Conservation (phyloP, 352 stramenopile species). For the Phytophthora macrochlamydospora region DNA sequence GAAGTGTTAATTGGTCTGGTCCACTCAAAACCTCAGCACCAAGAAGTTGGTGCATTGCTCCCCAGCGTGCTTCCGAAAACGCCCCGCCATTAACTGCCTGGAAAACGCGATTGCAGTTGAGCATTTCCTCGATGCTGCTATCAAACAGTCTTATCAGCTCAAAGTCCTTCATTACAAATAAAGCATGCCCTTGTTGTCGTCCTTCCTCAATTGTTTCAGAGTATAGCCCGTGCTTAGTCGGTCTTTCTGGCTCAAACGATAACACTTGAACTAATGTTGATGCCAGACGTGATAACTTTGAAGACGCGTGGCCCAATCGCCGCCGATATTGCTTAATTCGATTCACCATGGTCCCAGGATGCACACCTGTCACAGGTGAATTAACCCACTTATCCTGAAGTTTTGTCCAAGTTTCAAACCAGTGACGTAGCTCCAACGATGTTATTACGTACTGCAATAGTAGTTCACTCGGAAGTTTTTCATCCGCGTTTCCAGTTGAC, state of each 20-base stretch:
- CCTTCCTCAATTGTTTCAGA: background rate
- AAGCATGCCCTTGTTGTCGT: conserved; percentile 2
- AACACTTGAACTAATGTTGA: conserved; percentile 14
- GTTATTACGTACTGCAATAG: conserved; percentile 60
- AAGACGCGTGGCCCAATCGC: conserved; percentile 45
- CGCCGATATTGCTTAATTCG: conserved; percentile 66
- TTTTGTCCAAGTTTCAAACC: conserved; percentile 55
- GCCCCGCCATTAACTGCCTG: conserved; percentile 46
- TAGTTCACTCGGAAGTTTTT: conserved; percentile 47
- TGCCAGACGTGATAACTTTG: conserved; percentile 31
- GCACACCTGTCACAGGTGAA: conserved; percentile 40
- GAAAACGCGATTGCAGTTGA: conserved; percentile 50
- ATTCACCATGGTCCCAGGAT: conserved; percentile 55
- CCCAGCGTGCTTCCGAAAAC: conserved; percentile 53
- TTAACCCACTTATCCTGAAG: conserved; percentile 55
- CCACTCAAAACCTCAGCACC: conserved; percentile 2
- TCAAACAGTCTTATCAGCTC: conserved; percentile 41
- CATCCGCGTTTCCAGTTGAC: conserved; percentile 15
- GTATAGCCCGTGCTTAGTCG: background rate
- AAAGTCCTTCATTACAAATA: conserved; percentile 37
- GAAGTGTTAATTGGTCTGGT: conserved; percentile 20
- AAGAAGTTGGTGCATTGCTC: conserved; percentile 27
- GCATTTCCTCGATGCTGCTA: conserved; percentile 48
- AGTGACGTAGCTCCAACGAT: conserved; percentile 60
- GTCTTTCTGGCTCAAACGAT: conserved; percentile 8